Evolutionary conservation across 768 basidiomycete species (phyloP), one percentile per base, ranked within the genome.

Genomic region (Kwoniella heveanensis): DNA sequence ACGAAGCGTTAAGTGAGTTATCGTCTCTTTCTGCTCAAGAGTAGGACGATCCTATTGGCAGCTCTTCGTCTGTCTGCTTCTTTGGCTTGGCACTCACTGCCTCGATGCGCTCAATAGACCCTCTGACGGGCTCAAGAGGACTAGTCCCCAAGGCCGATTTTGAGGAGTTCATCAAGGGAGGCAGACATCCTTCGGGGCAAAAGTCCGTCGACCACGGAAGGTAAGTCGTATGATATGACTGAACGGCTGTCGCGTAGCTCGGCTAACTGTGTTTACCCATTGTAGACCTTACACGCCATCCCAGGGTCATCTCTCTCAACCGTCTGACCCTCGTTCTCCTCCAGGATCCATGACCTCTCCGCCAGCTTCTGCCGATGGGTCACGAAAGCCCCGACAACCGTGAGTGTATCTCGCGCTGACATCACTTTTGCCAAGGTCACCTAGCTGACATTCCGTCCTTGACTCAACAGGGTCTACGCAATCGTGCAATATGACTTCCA

Each of bases 401-500:
- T 59, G 56, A 62, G 68, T 60, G 24, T 17, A 17, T 8, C 25
- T 36, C 6, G 17, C 8, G 46, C 5, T 7, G 19, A 47, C 5
- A 19, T 8, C 46, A 5, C 48, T 24, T 26, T 24, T 5, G 25
- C 8, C 48, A 26, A 22, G 48, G 10, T 22, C 25, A 49, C 5
- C 48, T 49, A 49, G 22, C 22, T 77, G 73, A 0, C 66, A 51
- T 59, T 65, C 74, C 65, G 32, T 44, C 39, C 4, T 44, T 17
- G 3, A 17, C 39, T 8, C 32, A 7, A 84, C 81, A 90, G 90
- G 12, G 90, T 90, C 77, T 99, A 96, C 77, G 96, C 95, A 24
- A 85, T 95, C 70, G 96, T 99, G 26, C 85, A 92, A 65, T 95
- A 97, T 75, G 94, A 98, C 74, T 99, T 99, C 71, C 79, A 83